Conservation (phyloP, 2,329 filamentous ascomycete species). For the Alternaria arbusti region DNA sequence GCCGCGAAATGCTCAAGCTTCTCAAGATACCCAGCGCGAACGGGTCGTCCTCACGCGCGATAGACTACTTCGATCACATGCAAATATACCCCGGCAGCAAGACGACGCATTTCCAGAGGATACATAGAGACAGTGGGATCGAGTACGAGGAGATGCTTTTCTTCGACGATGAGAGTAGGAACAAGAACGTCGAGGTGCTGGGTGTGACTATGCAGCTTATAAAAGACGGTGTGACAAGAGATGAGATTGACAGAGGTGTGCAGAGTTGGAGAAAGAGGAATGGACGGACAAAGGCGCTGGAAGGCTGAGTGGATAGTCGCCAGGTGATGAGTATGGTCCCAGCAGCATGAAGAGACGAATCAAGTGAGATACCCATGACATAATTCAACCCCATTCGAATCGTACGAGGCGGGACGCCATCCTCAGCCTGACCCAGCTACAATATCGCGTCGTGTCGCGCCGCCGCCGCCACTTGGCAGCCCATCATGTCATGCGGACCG, state of each 20-base stretch:
- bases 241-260: conserved; percentile 80
- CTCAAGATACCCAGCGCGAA: conserved; percentile 67
- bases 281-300: conserved; percentile 48
- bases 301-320: neutral
- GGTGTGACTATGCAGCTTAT: conserved; percentile 88
- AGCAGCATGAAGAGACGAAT: neutral
- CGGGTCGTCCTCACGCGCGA: conserved; percentile 49
- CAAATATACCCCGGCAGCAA: conserved; percentile 78
- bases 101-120: conserved; percentile 79
- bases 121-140: conserved; percentile 74
- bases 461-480: neutral
- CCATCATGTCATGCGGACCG: rapidly evolving
- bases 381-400: neutral
- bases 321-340: neutral
- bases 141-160: conserved; percentile 87
- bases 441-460: neutral
- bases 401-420: neutral
- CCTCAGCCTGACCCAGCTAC: neutral
- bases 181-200: conserved; percentile 78
- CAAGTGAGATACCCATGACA: neutral
- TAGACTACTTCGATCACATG: conserved; percentile 63
- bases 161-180: conserved; percentile 90
- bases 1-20: conserved; percentile 77
- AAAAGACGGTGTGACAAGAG: conserved; percentile 75
- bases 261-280: conserved; percentile 79